phyloP scores from a whole-genome alignment of 306 rosid species.

The Pueraria montana region DNA sequence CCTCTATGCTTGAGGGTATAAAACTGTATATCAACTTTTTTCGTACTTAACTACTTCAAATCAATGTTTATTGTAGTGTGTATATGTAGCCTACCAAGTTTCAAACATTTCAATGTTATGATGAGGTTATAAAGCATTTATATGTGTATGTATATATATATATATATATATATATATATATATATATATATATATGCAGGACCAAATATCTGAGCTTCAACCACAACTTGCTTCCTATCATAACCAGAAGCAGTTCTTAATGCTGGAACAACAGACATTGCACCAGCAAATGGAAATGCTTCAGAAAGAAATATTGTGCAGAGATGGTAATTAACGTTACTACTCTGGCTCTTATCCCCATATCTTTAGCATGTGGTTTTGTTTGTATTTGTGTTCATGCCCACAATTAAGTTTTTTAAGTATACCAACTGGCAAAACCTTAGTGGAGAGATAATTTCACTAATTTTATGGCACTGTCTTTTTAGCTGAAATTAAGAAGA shows the following conservation, averaged over 20 bases:
- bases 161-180: too few relatives aligned
- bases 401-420: background rate
- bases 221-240: too few relatives aligned
- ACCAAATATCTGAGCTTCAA: slow-evolving; percentile 48
- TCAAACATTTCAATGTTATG: too few relatives aligned
- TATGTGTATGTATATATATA: background rate
- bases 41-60: too few relatives aligned
- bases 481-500: too few relatives aligned
- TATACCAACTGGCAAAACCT: background rate
- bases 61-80: too few relatives aligned
- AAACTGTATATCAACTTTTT: background rate
- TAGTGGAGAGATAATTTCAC: background rate
- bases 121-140: background rate
- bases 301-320: background rate
- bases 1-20: background rate
- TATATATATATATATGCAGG: slow-evolving; percentile 47
- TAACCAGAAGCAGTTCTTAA: too few relatives aligned
- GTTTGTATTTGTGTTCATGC: background rate
- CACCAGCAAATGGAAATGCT: too few relatives aligned
- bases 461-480: too few relatives aligned
- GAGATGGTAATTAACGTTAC: slow-evolving; percentile 52
- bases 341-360: background rate
- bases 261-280: too few relatives aligned
- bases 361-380: background rate
- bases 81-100: too few relatives aligned